Evolutionary conservation across 2,329 filamentous ascomycete genomes (phyloP), one percentile per base, ranked within the genome.

Genomic region (Nothomitra cinnamomea): DNA sequence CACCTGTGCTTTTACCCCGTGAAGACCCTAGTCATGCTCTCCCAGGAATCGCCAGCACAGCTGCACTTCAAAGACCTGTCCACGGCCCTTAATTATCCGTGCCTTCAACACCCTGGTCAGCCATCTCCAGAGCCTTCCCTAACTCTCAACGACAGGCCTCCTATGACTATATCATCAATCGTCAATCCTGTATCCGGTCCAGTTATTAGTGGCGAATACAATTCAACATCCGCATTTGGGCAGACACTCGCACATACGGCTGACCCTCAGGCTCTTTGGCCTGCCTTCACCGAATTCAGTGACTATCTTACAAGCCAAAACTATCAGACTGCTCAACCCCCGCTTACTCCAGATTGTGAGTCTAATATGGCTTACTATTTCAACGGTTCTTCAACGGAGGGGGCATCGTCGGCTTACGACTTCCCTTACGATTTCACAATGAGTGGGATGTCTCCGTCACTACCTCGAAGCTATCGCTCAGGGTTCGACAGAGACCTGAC

Each of bases 11-110:
- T 28, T 35, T 58, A 41, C 32, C 40, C 43, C 59, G 58, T 60
- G 62, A 62, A 57, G 61, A 58, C 60, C 61, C 60, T 58, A 54
- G 57, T 56, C 40, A 66, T 66, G 65, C 59, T 59, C 59, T 61
- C 59, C 55, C 58, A 60, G 51, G 59, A 59, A 53, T 62, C 64
- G 57, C 60, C 61, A 56, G 60, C 57, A 53, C 60, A 56, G 45
- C 47, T 59, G n/a, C 55, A 56, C 38, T 56, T 62, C 51, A 55
- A 57, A 50, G 61, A 63, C 53, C 51, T 60, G 28, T 55, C 60
- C 57, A 56, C 43, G 17, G 54, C 53, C 48, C 53, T 61, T 55
- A 56, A 58, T 35, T 49, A 49, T 24, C 28, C 32, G 24, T 32
- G 24, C 45, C 19, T 28, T 19, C 24, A 35, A 10, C 32, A 32